A percentile compares a stretch with the other conserved stretches of the same genome.
These are phyloP conservation scores for Zizania latifolia DNA, from an alignment of 176 grass and related monocot genomes.

Conservation along the genomic window DNA sequence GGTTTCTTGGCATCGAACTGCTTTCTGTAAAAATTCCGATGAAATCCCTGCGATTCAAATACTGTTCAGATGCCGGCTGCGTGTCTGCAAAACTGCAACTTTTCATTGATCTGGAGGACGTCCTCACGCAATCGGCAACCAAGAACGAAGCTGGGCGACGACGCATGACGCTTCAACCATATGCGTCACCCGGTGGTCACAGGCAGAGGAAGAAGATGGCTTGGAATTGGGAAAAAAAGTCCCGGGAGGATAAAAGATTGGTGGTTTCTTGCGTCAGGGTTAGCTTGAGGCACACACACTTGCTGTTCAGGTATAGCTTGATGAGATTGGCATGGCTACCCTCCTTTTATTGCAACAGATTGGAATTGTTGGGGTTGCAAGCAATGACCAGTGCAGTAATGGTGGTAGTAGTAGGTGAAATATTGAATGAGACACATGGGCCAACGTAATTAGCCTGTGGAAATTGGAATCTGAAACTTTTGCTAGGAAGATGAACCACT, in stretches of 20 bases:
- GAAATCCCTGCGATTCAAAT: background rate
- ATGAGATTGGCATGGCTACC: background rate
- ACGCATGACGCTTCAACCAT: background rate
- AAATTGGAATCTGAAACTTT: background rate
- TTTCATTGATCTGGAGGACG: too few species aligned
- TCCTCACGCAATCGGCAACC: background rate
- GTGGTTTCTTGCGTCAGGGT: background rate
- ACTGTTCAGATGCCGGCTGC: too few species aligned
- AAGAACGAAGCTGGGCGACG: too few species aligned
- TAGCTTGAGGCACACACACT: conserved; percentile 25
- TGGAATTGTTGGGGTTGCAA: background rate
- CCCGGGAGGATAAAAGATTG: background rate
- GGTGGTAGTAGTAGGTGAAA: background rate
- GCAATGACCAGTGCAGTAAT: too few species aligned
- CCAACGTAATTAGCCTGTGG: background rate
- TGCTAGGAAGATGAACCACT: background rate
- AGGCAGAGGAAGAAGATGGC: background rate
- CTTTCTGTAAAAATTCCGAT: background rate
- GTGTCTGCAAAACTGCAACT: too few species aligned
- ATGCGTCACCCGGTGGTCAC: background rate
- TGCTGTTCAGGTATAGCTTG: background rate
- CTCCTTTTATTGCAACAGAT: background rate
- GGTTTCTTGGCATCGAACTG: too few species aligned
- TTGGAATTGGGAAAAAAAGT: background rate
- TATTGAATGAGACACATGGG: background rate